Base-by-base conservation (phyloP, 2,329 filamentous ascomycete genomes). In the Pseudocercospora musae region DNA sequence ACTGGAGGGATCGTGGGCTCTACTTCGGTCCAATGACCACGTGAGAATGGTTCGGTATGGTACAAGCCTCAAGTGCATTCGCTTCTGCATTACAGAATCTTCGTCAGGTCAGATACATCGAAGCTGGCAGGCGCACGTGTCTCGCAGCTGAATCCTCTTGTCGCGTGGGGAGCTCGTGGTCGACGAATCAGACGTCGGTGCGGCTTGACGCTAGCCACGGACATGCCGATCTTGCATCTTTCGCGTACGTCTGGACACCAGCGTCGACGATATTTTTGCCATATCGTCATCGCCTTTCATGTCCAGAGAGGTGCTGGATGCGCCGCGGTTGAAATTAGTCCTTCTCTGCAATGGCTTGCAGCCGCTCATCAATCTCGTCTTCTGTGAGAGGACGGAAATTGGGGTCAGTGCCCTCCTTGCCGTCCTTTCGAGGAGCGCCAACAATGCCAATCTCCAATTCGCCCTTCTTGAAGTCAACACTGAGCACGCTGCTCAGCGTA, bases 401-500 rank as follows among this genome's bases (percentile, higher is more conserved):
- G 55, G 89, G 79, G 73, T 91, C 85, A 66, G 89, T 90, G 68
- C 91, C 92, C 77, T 96, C 90, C 79, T 90, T 85, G 69, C 93
- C 94, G 74, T 96, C 91, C 62, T 83, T 80, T 72, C 87, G 85
- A 62, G 94, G 93, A 29, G 92, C 94, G 69, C 95, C 95, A 59
- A 97, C 95, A 74, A 99, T 93, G 67, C 95, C 95, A 79, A 99
- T 91, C 82, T 99, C 95, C 77, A 99, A 89, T 83, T 99, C 95
- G 72, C 90, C 90, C 85, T 98, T 98, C 87, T 99, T 99, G 84
- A 99, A 99, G 78, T 99, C 95, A 78, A 98, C 96, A 79, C 94
- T 97, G 68, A 99, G 85, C 64, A 99, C 93, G 37, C 91, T 96
- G 85, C 93, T 96, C 78, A 99, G 82, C 6, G 95, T 94, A 49